These are phyloP conservation scores for Sarocladiaceae sp. DNA, from an alignment of 2,329 filamentous ascomycete genomes.

Conservation along the genomic window DNA sequence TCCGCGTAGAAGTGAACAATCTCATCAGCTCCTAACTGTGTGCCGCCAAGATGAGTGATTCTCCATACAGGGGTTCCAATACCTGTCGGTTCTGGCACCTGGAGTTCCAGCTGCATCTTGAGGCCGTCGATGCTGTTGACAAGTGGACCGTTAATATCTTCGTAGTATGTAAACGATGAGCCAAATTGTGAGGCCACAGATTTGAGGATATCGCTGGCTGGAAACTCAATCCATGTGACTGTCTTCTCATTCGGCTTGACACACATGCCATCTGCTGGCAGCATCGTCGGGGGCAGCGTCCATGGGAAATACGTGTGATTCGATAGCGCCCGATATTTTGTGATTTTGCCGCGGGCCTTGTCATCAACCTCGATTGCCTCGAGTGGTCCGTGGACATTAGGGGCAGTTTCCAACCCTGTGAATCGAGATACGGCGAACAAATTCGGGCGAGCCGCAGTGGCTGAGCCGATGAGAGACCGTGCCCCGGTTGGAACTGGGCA, in stretches of 20 bases:
- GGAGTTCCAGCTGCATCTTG: conserved; percentile 63
- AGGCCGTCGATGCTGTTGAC: conserved; percentile 52
- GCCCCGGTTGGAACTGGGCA: conserved; percentile 62
- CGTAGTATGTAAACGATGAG: conserved; percentile 28
- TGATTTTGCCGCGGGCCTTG: conserved; percentile 35
- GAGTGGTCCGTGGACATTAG: conserved; percentile 52
- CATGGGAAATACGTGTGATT: conserved; percentile 90
- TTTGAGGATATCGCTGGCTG: conserved; percentile 36
- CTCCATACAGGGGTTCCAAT: conserved; percentile 51
- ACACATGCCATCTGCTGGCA: conserved; percentile 76
- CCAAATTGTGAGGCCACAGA: conserved; percentile 28
- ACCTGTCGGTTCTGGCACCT: conserved; percentile 39
- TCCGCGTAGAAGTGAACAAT: conserved; percentile 76
- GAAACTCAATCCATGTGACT: conserved; percentile 65
- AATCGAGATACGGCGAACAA: conserved; percentile 87
- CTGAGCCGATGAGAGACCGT: conserved; percentile 69
- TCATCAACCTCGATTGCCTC: conserved; percentile 38
- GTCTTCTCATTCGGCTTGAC: conserved; percentile 65
- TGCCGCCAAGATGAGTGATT: conserved; percentile 76
- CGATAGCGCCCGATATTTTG: conserved; percentile 47
- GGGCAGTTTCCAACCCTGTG: conserved; percentile 74
- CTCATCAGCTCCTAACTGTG: conserved; percentile 82
- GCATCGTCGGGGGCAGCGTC: conserved; percentile 74
- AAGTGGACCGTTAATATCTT: conserved; percentile 34
- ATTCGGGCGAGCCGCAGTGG: conserved; percentile 73